A percentile compares a stretch with the other conserved stretches of the same genome.
These are phyloP conservation scores for Nannochloropsis granulata DNA, from an alignment of 108 stramenopile genomes.

Conservation along the genomic window DNA sequence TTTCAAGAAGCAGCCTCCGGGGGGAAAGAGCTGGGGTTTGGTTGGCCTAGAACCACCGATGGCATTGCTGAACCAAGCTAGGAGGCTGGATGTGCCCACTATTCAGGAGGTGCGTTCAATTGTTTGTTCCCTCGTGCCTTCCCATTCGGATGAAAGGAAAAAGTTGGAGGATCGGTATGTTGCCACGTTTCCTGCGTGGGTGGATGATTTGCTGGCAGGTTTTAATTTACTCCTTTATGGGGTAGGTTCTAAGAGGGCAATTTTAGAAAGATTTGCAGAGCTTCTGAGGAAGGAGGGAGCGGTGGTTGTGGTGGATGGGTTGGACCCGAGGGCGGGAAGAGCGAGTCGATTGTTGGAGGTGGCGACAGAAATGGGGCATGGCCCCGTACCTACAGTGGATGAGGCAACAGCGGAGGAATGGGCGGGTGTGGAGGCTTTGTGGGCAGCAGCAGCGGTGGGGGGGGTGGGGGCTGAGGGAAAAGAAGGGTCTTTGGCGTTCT, in stretches of 20 bases:
- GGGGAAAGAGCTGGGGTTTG: not conserved
- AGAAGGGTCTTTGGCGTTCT: not conserved
- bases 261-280: not conserved
- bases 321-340: not conserved
- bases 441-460: not conserved
- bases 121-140: not conserved
- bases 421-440: not conserved
- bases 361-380: not conserved
- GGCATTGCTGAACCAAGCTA: not conserved
- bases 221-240: not conserved
- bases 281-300: not conserved
- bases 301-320: not conserved
- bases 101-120: not conserved
- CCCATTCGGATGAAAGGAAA: not conserved
- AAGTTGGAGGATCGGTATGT: not conserved
- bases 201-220: not conserved
- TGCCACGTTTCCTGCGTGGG: not conserved
- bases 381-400: not conserved
- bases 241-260: not conserved
- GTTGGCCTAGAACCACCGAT: not conserved
- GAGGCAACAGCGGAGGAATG: not conserved
- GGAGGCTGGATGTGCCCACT: not conserved
- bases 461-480: not conserved
- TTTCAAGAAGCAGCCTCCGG: not conserved
- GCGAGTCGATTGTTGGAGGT: not conserved